Percentiles rank a stretch among this genome's conserved stretches.
These are phyloP conservation scores for Taiwanofungus camphoratus DNA, from an alignment of 1,284 basidiomycete genomes.

Conservation along the genomic window DNA sequence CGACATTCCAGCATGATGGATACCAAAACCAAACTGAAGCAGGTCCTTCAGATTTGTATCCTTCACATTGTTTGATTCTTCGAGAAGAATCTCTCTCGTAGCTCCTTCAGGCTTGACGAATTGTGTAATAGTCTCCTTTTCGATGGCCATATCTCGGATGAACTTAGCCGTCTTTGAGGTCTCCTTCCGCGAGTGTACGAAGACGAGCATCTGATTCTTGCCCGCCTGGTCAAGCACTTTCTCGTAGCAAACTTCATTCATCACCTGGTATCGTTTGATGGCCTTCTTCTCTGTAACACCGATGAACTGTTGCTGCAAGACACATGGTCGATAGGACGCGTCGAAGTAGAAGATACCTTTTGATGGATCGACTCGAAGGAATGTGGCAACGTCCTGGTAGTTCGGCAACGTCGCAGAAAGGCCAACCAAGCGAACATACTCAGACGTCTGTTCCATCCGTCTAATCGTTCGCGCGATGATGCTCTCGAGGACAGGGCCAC, in stretches of 20 bases:
- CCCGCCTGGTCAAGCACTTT: constrained; percentile 94
- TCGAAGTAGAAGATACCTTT: constrained; percentile 98
- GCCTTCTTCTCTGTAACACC: constrained; percentile 99
- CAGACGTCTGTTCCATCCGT: constrained; percentile 90
- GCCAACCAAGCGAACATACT: constrained; percentile 92
- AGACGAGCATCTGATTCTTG: constrained; percentile 90
- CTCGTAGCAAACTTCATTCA: constrained; percentile 99
- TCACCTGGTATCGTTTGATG: constrained; percentile 96
- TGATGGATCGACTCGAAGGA: constrained; percentile 90
- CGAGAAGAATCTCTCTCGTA: constrained; percentile 80
- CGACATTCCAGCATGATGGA: constrained; percentile 99
- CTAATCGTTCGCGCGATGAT: constrained; percentile 91
- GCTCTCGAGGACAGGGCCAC: constrained; percentile 94
- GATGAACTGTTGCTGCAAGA: constrained; percentile 94
- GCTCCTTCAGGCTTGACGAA: constrained; percentile 92
- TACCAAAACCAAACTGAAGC: constrained; percentile 94
- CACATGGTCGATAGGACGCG: constrained; percentile 89
- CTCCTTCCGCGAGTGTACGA: constrained; percentile 98
- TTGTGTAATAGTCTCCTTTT: constrained; percentile 93
- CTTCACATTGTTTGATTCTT: constrained; percentile 81
- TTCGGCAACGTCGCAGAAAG: constrained; percentile 97
- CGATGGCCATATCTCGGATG: constrained; percentile 91
- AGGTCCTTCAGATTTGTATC: constrained; percentile 87
- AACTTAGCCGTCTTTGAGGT: constrained; percentile 97
- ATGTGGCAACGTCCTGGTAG: constrained; percentile 97